Evolutionary conservation across 2,329 filamentous ascomycete genomes (phyloP).

Genomic region (Cladosporium oxysporum): DNA sequence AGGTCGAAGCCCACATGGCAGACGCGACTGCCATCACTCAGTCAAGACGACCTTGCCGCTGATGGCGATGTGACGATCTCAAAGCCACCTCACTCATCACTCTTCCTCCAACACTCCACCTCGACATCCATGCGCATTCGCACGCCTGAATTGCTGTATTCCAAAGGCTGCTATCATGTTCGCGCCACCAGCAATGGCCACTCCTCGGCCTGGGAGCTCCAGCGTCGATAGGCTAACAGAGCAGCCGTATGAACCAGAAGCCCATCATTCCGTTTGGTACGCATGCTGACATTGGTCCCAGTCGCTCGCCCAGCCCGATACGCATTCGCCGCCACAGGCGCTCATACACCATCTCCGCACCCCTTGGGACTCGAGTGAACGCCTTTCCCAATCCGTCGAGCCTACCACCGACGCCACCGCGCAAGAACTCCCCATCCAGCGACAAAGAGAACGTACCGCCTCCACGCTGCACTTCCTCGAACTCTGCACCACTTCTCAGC

Average conservation of each 20-base stretch:
- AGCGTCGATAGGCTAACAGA: neutral
- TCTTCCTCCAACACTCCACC: neutral
- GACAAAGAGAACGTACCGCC: constrained; percentile 18
- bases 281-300: neutral
- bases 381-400: constrained; percentile 16
- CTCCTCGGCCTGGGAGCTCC: neutral
- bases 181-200: constrained; percentile 9
- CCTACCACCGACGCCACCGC: constrained; percentile 15
- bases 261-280: neutral
- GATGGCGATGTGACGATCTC: neutral
- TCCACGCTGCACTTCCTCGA: constrained; percentile 5
- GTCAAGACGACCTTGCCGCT: constrained; percentile 1
- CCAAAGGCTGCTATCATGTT: neutral
- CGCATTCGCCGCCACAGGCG: constrained; percentile 14
- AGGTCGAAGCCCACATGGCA: neutral
- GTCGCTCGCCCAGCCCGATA: constrained; percentile 10
- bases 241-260: neutral
- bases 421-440: neutral
- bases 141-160: neutral
- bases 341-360: constrained; percentile 20
- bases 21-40: neutral
- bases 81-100: neutral
- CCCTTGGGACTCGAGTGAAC: constrained; percentile 14
- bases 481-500: constrained; percentile 10
- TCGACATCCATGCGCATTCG: too few relatives aligned